These are phyloP conservation scores for Pleurotus giganteus DNA, from an alignment of 768 basidiomycete genomes.

Conservation along the genomic window DNA sequence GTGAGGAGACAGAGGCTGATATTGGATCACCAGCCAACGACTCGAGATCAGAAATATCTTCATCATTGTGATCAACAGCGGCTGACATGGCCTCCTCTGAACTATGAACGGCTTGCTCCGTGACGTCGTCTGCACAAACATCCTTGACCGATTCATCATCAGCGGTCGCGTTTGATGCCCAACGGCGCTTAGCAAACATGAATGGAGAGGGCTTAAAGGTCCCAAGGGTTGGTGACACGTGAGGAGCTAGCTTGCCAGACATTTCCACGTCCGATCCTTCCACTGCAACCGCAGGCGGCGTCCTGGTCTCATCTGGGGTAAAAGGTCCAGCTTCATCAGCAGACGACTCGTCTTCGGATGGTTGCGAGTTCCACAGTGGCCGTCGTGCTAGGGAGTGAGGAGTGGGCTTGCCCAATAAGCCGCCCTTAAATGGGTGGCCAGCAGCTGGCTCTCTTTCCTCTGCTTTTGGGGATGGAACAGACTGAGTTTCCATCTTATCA, in stretches of 20 bases:
- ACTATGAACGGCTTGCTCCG: neutral
- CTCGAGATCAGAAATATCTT: neutral
- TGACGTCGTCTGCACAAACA: neutral
- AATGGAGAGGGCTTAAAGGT: constrained; percentile 64
- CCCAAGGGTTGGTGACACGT: constrained; percentile 30
- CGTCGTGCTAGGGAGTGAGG: constrained; percentile 2
- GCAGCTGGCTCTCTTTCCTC: constrained; percentile 11
- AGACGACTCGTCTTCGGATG: constrained; percentile 32
- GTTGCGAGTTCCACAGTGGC: neutral
- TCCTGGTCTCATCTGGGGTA: constrained; percentile 49
- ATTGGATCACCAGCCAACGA: neutral
- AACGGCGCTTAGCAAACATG: constrained; percentile 60
- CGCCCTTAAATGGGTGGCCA: neutral
- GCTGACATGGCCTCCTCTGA: neutral
- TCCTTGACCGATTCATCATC: constrained; percentile 28
- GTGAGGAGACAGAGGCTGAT: constrained; percentile 7
- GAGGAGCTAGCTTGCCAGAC: constrained; percentile 14
- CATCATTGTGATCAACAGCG: neutral
- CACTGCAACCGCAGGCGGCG: constrained; percentile 33
- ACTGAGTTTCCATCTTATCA: constrained; percentile 9
- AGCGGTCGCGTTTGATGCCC: constrained; percentile 43
- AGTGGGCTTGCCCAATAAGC: neutral
- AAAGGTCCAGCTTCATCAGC: constrained; percentile 56
- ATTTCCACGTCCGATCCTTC: constrained; percentile 11
- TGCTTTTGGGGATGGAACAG: constrained; percentile 1